phyloP scores from a whole-genome alignment of 2,329 filamentous ascomycete genomes.

The Claviceps sp. region DNA sequence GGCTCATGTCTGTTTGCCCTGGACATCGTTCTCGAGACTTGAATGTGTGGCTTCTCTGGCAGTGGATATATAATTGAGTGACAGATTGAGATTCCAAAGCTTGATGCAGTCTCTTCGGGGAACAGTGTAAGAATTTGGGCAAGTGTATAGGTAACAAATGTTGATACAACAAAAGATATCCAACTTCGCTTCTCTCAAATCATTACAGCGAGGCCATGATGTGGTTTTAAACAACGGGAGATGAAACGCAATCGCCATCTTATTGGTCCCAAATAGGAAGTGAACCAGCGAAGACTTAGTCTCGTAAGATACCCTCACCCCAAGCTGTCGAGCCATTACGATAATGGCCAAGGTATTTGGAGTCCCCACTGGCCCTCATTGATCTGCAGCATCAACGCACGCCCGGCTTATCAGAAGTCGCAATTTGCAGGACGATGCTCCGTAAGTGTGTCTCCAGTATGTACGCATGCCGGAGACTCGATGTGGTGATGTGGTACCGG shows the following conservation, averaged over 20 bases:
- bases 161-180: no score
- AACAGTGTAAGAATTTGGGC: neutral
- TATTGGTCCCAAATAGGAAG: neutral
- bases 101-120: neutral
- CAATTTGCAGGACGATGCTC: neutral
- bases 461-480: neutral
- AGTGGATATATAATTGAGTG: neutral
- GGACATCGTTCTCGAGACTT: neutral
- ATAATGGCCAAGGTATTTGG: neutral
- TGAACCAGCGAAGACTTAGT: neutral
- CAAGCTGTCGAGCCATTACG: neutral
- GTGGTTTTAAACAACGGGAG: neutral
- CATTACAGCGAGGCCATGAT: neutral
- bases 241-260: neutral
- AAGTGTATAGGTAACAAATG: neutral
- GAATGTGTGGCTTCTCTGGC: neutral
- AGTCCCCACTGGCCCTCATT: neutral
- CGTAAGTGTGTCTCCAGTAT: neutral
- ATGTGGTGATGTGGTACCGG: neutral
- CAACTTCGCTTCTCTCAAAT: neutral
- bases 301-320: neutral
- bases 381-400: neutral
- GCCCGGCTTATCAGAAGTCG: neutral
- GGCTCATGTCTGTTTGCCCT: constrained; percentile 11
- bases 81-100: neutral